phyloP scores from a whole-genome alignment of 2,329 filamentous ascomycete genomes.

The Penicillium sclerotiorum region DNA sequence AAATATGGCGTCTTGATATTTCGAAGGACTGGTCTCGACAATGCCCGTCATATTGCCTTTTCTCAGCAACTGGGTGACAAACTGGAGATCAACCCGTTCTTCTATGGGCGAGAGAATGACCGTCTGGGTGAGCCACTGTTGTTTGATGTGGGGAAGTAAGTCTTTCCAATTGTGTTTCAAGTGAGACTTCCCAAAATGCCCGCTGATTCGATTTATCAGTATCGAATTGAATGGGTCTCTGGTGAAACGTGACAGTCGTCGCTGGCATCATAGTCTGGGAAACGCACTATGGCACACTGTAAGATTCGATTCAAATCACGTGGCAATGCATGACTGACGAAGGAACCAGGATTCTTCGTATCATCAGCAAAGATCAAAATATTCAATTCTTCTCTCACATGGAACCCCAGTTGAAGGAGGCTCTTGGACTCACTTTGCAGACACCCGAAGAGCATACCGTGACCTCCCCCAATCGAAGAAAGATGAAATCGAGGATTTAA shows the following conservation, averaged over 20 bases:
- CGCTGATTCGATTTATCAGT: slow-evolving; percentile 7
- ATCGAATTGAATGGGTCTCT: slow-evolving; percentile 22
- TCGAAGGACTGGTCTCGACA: slow-evolving; percentile 25
- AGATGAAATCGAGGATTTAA: slow-evolving; percentile 14
- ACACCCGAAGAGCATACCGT: slow-evolving; percentile 22
- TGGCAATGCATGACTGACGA: background rate
- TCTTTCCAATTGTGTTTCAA: background rate
- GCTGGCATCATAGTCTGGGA: slow-evolving; percentile 28
- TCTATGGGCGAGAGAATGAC: slow-evolving; percentile 27
- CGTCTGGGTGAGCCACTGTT: slow-evolving; percentile 25
- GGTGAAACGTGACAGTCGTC: slow-evolving; percentile 21
- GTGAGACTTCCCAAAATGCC: too few species aligned
- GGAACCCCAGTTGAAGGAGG: slow-evolving; percentile 18
- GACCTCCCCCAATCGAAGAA: slow-evolving; percentile 20
- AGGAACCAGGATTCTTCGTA: slow-evolving; percentile 25
- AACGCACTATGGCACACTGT: slow-evolving; percentile 32
- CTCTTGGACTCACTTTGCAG: slow-evolving; percentile 28
- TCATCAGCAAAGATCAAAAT: slow-evolving; percentile 31
- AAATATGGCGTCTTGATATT: slow-evolving; percentile 28
- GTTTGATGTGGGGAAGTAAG: slow-evolving; percentile 29
- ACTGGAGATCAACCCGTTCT: slow-evolving; percentile 32
- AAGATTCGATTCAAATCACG: slow-evolving; percentile 1
- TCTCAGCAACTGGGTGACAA: slow-evolving; percentile 25
- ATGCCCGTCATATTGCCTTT: slow-evolving; percentile 27
- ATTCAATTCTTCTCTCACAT: slow-evolving; percentile 27